Base-by-base conservation (phyloP, 1,284 basidiomycete genomes). In the Pulchroboletus neoregius region DNA sequence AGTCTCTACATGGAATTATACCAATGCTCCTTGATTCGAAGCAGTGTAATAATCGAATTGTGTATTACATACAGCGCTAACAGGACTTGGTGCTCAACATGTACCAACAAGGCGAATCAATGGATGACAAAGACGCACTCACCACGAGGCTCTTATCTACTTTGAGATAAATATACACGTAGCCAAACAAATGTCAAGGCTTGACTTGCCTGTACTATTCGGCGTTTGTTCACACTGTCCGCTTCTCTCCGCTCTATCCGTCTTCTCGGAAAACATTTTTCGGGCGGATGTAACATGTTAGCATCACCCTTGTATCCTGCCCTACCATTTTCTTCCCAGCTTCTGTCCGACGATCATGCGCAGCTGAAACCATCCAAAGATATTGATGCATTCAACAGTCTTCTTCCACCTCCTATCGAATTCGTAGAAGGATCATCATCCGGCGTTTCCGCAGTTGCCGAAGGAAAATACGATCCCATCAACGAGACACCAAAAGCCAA, bases 381-480 rank as follows among this genome's bases (percentile, higher is more conserved):
- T 60, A 62, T 83, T 49, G 84, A 86, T 46, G 69, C 81, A 5
- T 88, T 88, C 71, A 86, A 85, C 54, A 83, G 73, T 52, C 73
- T 87, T 26, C 73, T 89, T 20, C 83, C 84, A 8, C 82, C 85
- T 9, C 77, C 82, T 13, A 74, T 90, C 45, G 87, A 90, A 64
- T 90, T 90, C 48, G 70, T 89, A 36, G 85, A 90, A 62, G 87
- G 86, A 16, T 89, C 86, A 3, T 88, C 86, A 8, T 80, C 85
- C 33, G 84, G 84, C 1, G 69, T 79, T 10, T 68, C 88, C 26
- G 80, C 80, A 45, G 72, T 84, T 6, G 74, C 77, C 33, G 83
- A 85, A 55, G 80, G 80, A 39, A 87, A 82, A 61, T 90, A 89
- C 61, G 78, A 86, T 54, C 82, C 87, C 16, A 87, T 90, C 60